Evolutionary conservation across 495 filamentous ascomycete species (phyloP), one percentile per base, ranked within the genome.

Genomic region (Ascobolus immersus): DNA sequence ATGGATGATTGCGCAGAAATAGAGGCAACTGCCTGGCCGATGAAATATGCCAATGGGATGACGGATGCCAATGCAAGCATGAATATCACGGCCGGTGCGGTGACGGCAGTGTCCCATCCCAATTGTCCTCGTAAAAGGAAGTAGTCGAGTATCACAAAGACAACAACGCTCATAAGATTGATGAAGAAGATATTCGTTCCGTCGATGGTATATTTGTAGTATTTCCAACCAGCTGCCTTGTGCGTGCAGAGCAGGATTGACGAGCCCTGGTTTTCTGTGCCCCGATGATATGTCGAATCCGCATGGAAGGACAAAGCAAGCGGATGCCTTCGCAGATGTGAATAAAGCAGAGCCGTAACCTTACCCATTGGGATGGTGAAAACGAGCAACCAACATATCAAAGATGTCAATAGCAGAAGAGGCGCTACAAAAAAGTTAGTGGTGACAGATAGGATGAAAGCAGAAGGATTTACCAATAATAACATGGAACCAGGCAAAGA

Each of bases 331-430:
- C 86, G 72, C 21, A 99, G 69, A 55, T 99, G 86, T 53, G 77
- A 72, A 50, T 84, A 75, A 10, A 99, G 60, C 28, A 92, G 71
- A 34, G 80, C 64, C 0, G 81, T 90, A 28, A 91, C 79, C 49
- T 84, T 89, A 32, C 79, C 86, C 86, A 99, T 99, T 12, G 86
- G 86, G 32, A 99, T 94, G 62, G 71, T 84, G 58, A 99, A 94
- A 23, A 99, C 86, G 43, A 94, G 45, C 38, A 94, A 65, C 81
- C 81, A 99, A 57, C 86, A 99, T 42, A 90, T 63, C 34, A 63
- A 64, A 17, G 80, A 91, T 27, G 80, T 78, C 24, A 89, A 41
- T 42, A 93, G 67, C 41, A 94, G 65, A 31, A 77, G 62, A n/a
- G 89, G 89, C 18, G 77, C 78, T 50, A 23, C 9, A 19, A 4